Conservation (phyloP, 768 basidiomycete species). For the Pulveroboletus sp. region DNA sequence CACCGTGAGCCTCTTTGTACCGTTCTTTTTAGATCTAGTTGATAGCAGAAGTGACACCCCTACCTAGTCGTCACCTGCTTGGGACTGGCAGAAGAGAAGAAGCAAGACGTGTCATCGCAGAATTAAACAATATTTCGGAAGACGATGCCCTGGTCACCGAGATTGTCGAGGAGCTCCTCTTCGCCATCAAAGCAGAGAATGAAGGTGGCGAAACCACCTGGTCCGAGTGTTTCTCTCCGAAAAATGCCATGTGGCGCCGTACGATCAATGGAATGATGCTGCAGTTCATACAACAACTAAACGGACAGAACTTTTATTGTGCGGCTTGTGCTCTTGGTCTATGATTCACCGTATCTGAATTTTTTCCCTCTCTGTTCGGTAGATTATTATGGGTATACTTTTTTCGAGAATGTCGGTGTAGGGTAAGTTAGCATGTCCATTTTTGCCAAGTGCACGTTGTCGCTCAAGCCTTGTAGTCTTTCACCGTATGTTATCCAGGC, state of each 20-base stretch:
- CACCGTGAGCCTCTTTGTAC: slow-evolving; percentile 46
- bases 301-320: slow-evolving; percentile 82
- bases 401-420: slow-evolving; percentile 73
- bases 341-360: slow-evolving; percentile 1
- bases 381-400: slow-evolving; percentile 75
- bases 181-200: slow-evolving; percentile 67
- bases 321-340: slow-evolving; percentile 16
- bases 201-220: slow-evolving; percentile 77
- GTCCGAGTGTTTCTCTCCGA: slow-evolving; percentile 69
- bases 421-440: slow-evolving; percentile 33
- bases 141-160: slow-evolving; percentile 58
- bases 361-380: not conserved
- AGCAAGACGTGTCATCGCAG: slow-evolving; percentile 59
- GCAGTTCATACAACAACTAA: slow-evolving; percentile 76
- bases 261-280: slow-evolving; percentile 80
- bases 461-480: slow-evolving; percentile 33
- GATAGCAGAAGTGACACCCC: not conserved
- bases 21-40: not conserved
- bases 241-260: slow-evolving; percentile 66
- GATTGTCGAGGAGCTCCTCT: slow-evolving; percentile 55
- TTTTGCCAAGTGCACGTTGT: not conserved
- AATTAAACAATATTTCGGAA: slow-evolving; percentile 56
- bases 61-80: slow-evolving; percentile 59
- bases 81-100: slow-evolving; percentile 48
- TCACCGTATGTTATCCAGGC: slow-evolving; percentile 71